These are phyloP conservation scores for Sphagnurus paluster DNA, from an alignment of 1,284 basidiomycete genomes.

Conservation along the genomic window DNA sequence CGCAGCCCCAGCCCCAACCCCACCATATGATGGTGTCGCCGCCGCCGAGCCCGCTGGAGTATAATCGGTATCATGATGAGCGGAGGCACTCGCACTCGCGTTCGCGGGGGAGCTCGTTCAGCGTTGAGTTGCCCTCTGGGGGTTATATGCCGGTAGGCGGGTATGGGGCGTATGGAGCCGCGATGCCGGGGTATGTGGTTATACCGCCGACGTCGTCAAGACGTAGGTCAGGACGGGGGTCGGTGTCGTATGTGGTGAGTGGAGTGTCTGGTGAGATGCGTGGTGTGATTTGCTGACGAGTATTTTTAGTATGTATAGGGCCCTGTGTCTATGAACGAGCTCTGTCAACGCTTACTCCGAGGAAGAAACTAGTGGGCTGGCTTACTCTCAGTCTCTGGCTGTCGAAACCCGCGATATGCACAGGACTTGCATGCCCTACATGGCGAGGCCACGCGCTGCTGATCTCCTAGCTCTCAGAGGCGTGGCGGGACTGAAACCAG, in stretches of 20 bases:
- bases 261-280: not conserved
- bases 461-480: too few relatives aligned
- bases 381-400: too few relatives aligned
- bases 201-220: conserved; percentile 5
- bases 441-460: too few relatives aligned
- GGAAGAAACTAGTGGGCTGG: too few relatives aligned
- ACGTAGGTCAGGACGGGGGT: not conserved
- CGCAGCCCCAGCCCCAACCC: not conserved
- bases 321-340: too few relatives aligned
- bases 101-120: conserved; percentile 11
- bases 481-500: too few relatives aligned
- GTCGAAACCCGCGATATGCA: too few relatives aligned
- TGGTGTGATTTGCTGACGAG: not conserved
- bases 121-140: not conserved
- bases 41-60: conserved; percentile 8
- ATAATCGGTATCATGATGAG: too few relatives aligned
- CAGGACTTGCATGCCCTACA: too few relatives aligned
- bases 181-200: conserved; percentile 8
- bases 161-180: conserved; percentile 7
- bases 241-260: conserved; percentile 13
- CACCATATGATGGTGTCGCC: conserved; percentile 11
- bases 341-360: too few relatives aligned
- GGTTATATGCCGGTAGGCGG: conserved; percentile 5
- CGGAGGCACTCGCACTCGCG: conserved; percentile 3
- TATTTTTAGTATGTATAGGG: not conserved